Evolutionary conservation across 2,329 filamentous ascomycete genomes (phyloP), one percentile per base, ranked within the genome.

Genomic region (Aspergillaceae sp.): DNA sequence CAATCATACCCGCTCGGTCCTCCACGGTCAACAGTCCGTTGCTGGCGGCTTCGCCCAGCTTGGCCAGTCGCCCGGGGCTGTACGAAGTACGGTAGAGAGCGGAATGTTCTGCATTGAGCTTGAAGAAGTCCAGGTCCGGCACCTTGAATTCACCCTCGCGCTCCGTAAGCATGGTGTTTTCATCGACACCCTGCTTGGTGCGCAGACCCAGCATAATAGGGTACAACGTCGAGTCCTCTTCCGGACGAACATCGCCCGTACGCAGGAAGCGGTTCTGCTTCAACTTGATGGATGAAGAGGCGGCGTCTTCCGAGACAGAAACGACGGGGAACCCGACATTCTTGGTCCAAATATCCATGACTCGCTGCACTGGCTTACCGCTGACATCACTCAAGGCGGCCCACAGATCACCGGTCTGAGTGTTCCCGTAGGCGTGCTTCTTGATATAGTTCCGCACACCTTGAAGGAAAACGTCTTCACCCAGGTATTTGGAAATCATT

Each of bases 271-370:
- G 86, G 70, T 96, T 96, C 69, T 97, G 91, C 76, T 92, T 92
- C 54, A 97, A 75, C 51, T 84, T 83, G 59, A 96, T 90, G 19
- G 82, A 83, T 49, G 79, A 84, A 41, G 83, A 76, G 28, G 75
- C 73, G 46, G 82, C 74, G 48, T 86, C 80, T 66, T 91, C 87
- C 0, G 85, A 87, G 29, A 97, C 89, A 5, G 84, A 85, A 40
- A 97, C 79, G 35, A 97, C 90, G 1, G 91, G 91, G 70, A 85
- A 96, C 44, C 91, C 91, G 47, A 97, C 86, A 59, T 95, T 85
- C 77, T 95, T 96, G 43, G 91, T 97, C 91, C 91, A 97, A 54
- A 91, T 87, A 45, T 89, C 84, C 83, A 96, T 96, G 47, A 96
- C 85, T 51, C 87, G 79, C 59, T 88, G 82, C 10, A 97, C 84